Base-by-base conservation (phyloP, 768 basidiomycete genomes). In the Pleurotus tuoliensis region DNA sequence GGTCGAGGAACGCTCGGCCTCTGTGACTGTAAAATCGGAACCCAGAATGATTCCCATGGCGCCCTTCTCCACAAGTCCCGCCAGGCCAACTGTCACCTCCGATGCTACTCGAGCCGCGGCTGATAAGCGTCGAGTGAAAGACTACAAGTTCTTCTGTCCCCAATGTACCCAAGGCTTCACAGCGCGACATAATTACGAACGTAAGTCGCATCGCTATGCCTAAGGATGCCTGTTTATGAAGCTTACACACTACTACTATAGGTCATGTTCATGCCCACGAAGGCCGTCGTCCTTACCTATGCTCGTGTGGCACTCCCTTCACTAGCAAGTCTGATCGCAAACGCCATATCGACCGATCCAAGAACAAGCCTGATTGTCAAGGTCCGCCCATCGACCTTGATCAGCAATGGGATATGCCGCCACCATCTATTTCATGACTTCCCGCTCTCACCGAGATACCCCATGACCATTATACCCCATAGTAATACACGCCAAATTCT, bases 321-420 rank as follows among this genome's bases (percentile, higher is more conserved):
- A 53, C 51, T 4, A 53, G 51, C 24, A 53, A 41, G 41, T 53
- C 51, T n/a, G 51, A 53, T 41, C 51, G 51, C n/a, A 53, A 53
- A 41, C 51, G 51, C 7, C 51, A 53, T 53, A 53, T 53, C 22
- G 39, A 41, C 25, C 39, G 38, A 24, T 53, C 51, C 6, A 40
- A 40, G 51, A 34, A 34, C 11, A 53, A 41, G 15, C 37, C 39
- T n/a, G 51, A 53, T 20, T 53, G 51, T 39, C 24, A 39, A 25
- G 16, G 16, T 6, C 51, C 51, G n/a, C 51, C 51, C 18, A 41
- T 53, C 11, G 51, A 53, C n/a, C 18, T 40, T 3, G n/a, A 18
- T 13, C 37, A 20, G 11, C 41, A 44, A 44, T 34, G 30, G 3
- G 30, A 34, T 34, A 34, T 34, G 30, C 30, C 30, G 11, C 30